Evolutionary conservation across 768 basidiomycete genomes (phyloP).

Genomic region (Polyporus arcularius): DNA sequence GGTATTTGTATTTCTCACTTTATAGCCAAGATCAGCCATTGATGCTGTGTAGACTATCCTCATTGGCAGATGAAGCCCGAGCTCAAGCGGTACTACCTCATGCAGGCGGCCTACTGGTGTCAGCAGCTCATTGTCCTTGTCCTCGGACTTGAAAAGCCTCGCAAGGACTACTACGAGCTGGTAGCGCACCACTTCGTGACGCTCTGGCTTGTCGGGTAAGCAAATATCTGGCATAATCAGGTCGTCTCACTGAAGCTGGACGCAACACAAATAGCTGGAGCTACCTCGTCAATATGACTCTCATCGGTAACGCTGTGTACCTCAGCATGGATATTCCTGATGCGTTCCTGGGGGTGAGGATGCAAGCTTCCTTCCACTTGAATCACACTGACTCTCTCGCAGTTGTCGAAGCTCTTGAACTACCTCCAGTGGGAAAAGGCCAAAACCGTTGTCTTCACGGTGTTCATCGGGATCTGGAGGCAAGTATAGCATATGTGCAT

Average conservation of each 20-base stretch:
- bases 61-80: constrained; percentile 84
- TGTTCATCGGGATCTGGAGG: constrained; percentile 81
- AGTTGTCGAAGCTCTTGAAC: constrained; percentile 87
- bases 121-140: constrained; percentile 89
- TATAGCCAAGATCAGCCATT: background rate
- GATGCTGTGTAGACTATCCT: constrained; percentile 65
- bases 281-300: constrained; percentile 75
- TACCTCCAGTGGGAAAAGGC: constrained; percentile 73
- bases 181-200: constrained; percentile 92
- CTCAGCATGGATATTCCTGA: constrained; percentile 98
- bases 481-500: constrained; percentile 41
- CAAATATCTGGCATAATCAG: too few relatives aligned
- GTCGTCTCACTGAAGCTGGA: background rate
- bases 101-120: constrained; percentile 92
- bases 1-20: constrained; percentile 13
- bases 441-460: constrained; percentile 61
- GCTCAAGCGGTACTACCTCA: constrained; percentile 90
- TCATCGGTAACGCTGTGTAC: constrained; percentile 89
- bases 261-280: constrained; percentile 64
- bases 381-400: background rate
- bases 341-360: constrained; percentile 75
- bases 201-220: constrained; percentile 88
- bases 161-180: constrained; percentile 88
- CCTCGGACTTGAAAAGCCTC: constrained; percentile 88
- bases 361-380: background rate